phyloP scores from a whole-genome alignment of 2,329 filamentous ascomycete genomes.

The Ceratocystis cacaofunesta region DNA sequence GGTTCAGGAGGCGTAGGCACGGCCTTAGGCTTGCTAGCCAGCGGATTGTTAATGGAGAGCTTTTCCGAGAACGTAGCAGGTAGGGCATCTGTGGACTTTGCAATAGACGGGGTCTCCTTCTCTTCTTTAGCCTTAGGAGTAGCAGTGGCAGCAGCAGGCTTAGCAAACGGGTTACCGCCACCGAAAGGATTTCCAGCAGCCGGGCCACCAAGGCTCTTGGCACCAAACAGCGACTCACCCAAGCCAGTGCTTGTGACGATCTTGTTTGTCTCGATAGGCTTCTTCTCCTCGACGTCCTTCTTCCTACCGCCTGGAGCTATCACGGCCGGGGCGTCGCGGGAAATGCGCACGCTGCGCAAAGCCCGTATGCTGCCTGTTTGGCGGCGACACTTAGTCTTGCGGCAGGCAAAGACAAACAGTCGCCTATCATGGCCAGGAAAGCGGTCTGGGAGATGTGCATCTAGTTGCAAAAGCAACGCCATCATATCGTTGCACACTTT shows the following conservation, averaged over 20 bases:
- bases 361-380: constrained; percentile 70
- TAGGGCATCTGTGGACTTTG: constrained; percentile 25
- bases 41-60: constrained; percentile 53
- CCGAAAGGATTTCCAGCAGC: constrained; percentile 39
- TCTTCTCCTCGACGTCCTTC: constrained; percentile 26
- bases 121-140: constrained; percentile 10
- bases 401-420: constrained; percentile 75
- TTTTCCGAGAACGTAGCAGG: constrained; percentile 56
- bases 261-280: constrained; percentile 23
- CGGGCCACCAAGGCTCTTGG: constrained; percentile 31
- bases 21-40: constrained; percentile 21
- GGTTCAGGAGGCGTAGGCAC: constrained; percentile 60
- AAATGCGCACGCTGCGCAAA: constrained; percentile 51
- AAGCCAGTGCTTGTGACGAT: constrained; percentile 28
- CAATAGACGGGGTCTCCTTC: constrained; percentile 17
- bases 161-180: constrained; percentile 42
- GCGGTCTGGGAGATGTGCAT: constrained; percentile 73
- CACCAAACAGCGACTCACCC: constrained; percentile 57
- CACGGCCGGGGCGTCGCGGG: constrained; percentile 26
- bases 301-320: constrained; percentile 21
- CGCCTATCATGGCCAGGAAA: constrained; percentile 80
- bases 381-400: constrained; percentile 60
- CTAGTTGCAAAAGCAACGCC: constrained; percentile 75
- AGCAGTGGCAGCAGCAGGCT: constrained; percentile 22
- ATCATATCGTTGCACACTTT: constrained; percentile 74